Conservation (phyloP, 2,329 filamentous ascomycete genomes). For the Claviceps spartinae region DNA sequence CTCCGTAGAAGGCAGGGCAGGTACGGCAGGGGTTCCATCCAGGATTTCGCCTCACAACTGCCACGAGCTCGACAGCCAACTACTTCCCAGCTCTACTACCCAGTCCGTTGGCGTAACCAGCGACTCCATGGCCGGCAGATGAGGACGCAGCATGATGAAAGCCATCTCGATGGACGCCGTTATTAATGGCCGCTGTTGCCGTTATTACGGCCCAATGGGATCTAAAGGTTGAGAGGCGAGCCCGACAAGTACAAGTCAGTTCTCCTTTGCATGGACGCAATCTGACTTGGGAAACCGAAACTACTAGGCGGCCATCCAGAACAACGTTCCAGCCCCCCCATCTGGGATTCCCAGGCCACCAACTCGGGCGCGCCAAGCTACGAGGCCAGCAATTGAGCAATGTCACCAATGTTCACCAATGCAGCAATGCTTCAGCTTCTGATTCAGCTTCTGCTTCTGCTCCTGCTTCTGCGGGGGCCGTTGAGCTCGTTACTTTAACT, state of each 20-base stretch:
- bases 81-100: not conserved
- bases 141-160: not conserved
- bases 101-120: not conserved
- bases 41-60: not conserved
- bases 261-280: not conserved
- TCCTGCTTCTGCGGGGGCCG: not conserved
- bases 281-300: slow-evolving; percentile 1
- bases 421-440: no score
- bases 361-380: no score
- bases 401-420: no score
- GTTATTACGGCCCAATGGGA: slow-evolving; percentile 1
- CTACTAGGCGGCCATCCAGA: not conserved
- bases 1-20: not conserved
- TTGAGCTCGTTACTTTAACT: not conserved
- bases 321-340: not conserved
- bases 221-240: not conserved
- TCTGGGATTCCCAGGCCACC: no score
- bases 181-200: not conserved
- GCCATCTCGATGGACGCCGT: not conserved
- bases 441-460: no score
- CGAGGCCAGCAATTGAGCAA: no score
- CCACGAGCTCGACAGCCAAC: not conserved
- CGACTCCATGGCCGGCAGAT: not conserved
- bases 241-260: not conserved
- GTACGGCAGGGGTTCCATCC: not conserved